These are phyloP conservation scores for Leptosphaerulina australis DNA, from an alignment of 2,329 filamentous ascomycete species.

Conservation along the genomic window DNA sequence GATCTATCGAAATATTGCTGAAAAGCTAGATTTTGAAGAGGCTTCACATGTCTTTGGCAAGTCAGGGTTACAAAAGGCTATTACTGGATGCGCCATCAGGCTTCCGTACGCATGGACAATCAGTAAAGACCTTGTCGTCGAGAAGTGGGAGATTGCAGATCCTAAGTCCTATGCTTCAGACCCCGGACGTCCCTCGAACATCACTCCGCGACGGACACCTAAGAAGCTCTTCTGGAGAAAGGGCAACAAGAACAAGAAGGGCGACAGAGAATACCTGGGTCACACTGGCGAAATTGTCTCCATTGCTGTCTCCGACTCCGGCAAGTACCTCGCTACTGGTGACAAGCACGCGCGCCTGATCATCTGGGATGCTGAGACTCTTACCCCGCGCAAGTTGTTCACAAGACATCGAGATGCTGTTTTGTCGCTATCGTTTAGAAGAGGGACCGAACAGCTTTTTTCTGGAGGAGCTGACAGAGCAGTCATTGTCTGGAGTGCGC, in stretches of 20 bases:
- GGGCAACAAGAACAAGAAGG: constrained; percentile 64
- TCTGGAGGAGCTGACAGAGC: constrained; percentile 89
- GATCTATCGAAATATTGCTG: constrained; percentile 80
- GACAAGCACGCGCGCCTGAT: constrained; percentile 84
- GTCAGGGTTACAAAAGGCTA: constrained; percentile 75
- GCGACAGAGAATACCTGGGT: constrained; percentile 67
- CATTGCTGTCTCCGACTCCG: constrained; percentile 86
- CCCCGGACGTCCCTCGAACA: constrained; percentile 38
- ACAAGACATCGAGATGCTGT: constrained; percentile 90
- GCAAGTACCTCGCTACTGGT: constrained; percentile 88
- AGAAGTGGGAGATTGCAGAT: constrained; percentile 87
- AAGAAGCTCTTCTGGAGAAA: constrained; percentile 67
- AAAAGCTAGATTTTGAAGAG: constrained; percentile 70
- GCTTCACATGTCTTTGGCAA: constrained; percentile 76
- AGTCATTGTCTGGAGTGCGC: constrained; percentile 92
- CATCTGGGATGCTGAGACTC: constrained; percentile 81
- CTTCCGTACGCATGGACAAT: constrained; percentile 86
- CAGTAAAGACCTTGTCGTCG: constrained; percentile 80
- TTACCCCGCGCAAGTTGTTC: constrained; percentile 82
- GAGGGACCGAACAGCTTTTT: constrained; percentile 88
- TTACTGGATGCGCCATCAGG: constrained; percentile 80
- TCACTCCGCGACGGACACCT: constrained; percentile 65
- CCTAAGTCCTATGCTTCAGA: constrained; percentile 36
- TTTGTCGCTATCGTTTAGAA: constrained; percentile 81
- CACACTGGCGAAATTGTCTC: constrained; percentile 82